phyloP scores from a whole-genome alignment of 1,284 basidiomycete species.

The Naganishia sp. region DNA sequence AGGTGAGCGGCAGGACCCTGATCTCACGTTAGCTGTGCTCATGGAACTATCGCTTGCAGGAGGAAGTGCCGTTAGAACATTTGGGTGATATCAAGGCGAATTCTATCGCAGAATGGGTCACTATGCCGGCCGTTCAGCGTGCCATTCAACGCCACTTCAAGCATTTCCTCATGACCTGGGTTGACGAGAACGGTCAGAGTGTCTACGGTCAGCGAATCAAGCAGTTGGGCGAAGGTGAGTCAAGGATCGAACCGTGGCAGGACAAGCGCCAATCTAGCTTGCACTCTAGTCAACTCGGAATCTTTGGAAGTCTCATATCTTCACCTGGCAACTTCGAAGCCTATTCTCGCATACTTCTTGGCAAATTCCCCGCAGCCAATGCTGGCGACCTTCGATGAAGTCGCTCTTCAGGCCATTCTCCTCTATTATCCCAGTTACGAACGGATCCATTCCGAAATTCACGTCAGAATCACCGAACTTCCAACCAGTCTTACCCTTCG shows the following conservation, averaged over 20 bases:
- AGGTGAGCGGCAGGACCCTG: constrained; percentile 58
- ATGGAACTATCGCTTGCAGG: constrained; percentile 10
- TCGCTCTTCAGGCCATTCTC: constrained; percentile 89
- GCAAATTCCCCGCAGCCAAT: constrained; percentile 91
- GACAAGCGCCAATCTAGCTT: background rate
- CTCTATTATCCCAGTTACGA: constrained; percentile 96
- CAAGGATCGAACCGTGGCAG: constrained; percentile 1
- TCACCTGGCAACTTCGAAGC: constrained; percentile 85
- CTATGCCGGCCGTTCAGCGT: constrained; percentile 82
- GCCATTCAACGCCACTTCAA: constrained; percentile 92
- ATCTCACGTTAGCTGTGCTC: no score
- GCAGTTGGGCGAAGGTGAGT: constrained; percentile 88
- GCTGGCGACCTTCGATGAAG: constrained; percentile 92
- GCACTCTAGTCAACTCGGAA: constrained; percentile 79
- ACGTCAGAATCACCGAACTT: constrained; percentile 93
- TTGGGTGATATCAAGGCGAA: constrained; percentile 96
- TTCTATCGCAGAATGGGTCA: constrained; percentile 96
- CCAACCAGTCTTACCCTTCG: constrained; percentile 86
- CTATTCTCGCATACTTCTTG: constrained; percentile 95
- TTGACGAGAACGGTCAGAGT: constrained; percentile 85
- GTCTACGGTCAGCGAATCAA: constrained; percentile 95
- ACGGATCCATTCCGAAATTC: constrained; percentile 96
- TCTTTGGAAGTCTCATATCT: constrained; percentile 95
- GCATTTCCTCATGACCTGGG: constrained; percentile 92
- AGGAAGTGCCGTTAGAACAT: constrained; percentile 94